Conservation (phyloP, 1,284 basidiomycete genomes). For the Ceratobasidium sp. region DNA sequence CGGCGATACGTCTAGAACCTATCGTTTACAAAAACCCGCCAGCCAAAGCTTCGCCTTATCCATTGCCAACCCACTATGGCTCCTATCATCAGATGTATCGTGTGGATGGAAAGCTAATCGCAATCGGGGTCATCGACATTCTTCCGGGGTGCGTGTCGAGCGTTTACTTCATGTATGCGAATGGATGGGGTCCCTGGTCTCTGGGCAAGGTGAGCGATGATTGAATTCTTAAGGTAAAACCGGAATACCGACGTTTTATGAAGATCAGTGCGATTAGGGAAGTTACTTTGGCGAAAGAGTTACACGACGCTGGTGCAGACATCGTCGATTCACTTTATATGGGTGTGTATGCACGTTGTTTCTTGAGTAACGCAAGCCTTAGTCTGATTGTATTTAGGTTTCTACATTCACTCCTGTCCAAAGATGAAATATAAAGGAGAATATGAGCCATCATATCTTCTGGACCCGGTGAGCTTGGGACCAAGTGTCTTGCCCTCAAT, state of each 20-base stretch:
- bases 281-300: conserved; percentile 76
- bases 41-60: conserved; percentile 53
- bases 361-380: background rate
- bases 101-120: conserved; percentile 85
- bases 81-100: conserved; percentile 90
- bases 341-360: conserved; percentile 65
- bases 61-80: conserved; percentile 82
- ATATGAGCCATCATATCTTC: conserved; percentile 88
- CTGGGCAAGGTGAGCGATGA: conserved; percentile 80
- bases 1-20: conserved; percentile 75
- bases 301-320: conserved; percentile 75
- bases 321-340: conserved; percentile 82
- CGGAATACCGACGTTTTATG: conserved; percentile 54
- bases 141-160: conserved; percentile 91
- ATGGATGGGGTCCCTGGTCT: conserved; percentile 78
- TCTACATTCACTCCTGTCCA: conserved; percentile 89
- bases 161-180: conserved; percentile 96
- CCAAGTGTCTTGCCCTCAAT: conserved; percentile 14
- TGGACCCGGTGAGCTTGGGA: conserved; percentile 78
- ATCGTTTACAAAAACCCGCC: conserved; percentile 70
- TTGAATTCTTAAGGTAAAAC: conserved; percentile 10
- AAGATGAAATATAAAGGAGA: conserved; percentile 99
- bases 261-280: conserved; percentile 87
- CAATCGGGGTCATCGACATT: conserved; percentile 92
- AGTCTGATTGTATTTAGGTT: conserved; percentile 67